Conservation (phyloP, 192 early-diverging fungal genomes). For the Backusella sp. region DNA sequence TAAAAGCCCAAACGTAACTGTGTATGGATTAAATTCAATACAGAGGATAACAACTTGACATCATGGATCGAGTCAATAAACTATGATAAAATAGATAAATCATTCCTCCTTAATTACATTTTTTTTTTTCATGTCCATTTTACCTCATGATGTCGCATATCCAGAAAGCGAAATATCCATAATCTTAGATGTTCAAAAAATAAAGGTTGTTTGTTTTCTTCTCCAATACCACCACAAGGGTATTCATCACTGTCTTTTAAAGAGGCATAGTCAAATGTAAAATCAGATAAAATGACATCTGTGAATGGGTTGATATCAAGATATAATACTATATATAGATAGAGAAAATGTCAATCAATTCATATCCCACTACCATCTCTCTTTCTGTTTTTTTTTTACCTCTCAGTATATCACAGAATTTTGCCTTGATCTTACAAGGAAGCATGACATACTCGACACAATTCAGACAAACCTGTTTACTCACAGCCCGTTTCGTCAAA, state of each 20-base stretch:
- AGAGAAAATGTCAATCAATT: neutral
- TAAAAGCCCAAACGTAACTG: conserved; percentile 20
- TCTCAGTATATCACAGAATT: conserved; percentile 25
- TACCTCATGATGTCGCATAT: conserved; percentile 18
- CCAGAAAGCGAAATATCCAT: conserved; percentile 23
- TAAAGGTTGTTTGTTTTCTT: conserved; percentile 5
- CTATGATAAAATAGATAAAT: neutral
- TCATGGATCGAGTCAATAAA: neutral
- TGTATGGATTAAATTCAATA: conserved; percentile 12
- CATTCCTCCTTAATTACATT: too few relatives aligned
- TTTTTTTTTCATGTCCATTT: neutral
- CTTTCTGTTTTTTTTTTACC: neutral
- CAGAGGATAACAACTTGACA: conserved; percentile 13
- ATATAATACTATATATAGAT: conserved; percentile 2
- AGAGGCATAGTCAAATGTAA: conserved; percentile 13
- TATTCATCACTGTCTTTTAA: conserved; percentile 8
- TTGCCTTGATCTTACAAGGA: conserved; percentile 16
- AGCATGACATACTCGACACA: conserved; percentile 12
- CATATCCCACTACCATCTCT: neutral
- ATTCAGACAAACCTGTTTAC: conserved; percentile 17
- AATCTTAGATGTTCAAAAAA: conserved; percentile 21
- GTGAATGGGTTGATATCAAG: conserved; percentile 15
- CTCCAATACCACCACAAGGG: conserved; percentile 9
- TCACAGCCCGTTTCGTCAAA: neutral
- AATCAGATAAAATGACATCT: conserved; percentile 25